Conservation (phyloP, 371 early-diverging fungal genomes). For the Rhizopus arrhizus region DNA sequence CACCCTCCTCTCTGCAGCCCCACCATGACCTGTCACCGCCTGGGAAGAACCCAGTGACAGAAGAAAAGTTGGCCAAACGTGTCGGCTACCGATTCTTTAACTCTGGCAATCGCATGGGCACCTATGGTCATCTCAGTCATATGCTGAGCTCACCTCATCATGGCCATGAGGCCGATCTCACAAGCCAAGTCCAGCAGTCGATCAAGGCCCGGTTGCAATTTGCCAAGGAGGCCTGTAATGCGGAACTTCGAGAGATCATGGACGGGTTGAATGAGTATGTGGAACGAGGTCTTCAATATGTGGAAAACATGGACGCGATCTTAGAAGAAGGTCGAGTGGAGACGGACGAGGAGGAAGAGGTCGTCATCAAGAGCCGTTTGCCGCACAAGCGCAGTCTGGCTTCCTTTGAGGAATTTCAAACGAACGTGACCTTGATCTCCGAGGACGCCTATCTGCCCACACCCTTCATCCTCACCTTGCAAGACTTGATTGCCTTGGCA, state of each 20-base stretch:
- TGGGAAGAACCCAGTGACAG: constrained; percentile 22
- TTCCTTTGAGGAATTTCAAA: constrained; percentile 14
- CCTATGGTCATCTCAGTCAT: constrained; percentile 29
- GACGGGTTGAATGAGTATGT: constrained; percentile 73
- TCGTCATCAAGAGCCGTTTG: constrained; percentile 9
- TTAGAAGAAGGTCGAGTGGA: constrained; percentile 34
- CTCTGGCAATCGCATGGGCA: constrained; percentile 28
- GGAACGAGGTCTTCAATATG: constrained; percentile 67
- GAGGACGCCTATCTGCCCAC: constrained; percentile 66
- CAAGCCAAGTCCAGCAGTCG: constrained; percentile 30
- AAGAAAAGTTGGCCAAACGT: constrained; percentile 24
- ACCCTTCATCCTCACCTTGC: constrained; percentile 63
- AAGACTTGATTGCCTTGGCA: constrained; percentile 59
- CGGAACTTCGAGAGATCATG: constrained; percentile 62
- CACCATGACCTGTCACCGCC: too few species aligned
- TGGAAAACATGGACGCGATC: constrained; percentile 47
- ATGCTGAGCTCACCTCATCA: constrained; percentile 7
- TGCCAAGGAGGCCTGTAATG: constrained; percentile 50
- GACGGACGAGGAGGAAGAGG: constrained; percentile 24
- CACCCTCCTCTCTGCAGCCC: too few species aligned
- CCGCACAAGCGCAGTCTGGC: constrained; percentile 31
- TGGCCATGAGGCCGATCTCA: constrained; percentile 3
- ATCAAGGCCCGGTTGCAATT: constrained; percentile 46
- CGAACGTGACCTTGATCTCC: constrained; percentile 53
- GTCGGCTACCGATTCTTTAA: constrained; percentile 34